Evolutionary conservation across 768 basidiomycete genomes (phyloP), one percentile per base, ranked within the genome.

Genomic region (Pisolithus tinctorius): DNA sequence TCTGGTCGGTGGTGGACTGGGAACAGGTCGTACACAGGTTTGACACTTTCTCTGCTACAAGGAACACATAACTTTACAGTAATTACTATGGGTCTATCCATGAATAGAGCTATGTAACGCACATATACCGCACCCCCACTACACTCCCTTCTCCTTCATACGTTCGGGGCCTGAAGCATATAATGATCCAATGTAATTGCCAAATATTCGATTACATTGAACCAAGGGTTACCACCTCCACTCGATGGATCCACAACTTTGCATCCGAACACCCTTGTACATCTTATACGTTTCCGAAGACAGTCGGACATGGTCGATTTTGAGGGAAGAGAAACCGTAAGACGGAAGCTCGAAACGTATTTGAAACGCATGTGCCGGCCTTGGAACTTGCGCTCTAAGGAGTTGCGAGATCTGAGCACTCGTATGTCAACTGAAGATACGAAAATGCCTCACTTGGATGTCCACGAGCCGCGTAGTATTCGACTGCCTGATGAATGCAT

Each of bases 1-100:
- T 93, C 69, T 95, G 91, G 90, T 74, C 72, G 9, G 86, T 85
- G 20, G 67, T 94, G 48, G 76, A 95, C 64, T 95, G 92, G 92
- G 59, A 68, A 37, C 80, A 78, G 61, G 80, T 87, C 54, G 62
- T 61, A 47, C 45, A 58, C 11, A 44, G 63, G 46, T 75, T 66
- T 48, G 52, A 61, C 37, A 57, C 49, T 1, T 70, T 69, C 38
- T 25, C 25, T 16, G 52, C 49, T 29, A 6, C 46, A 23, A 41
- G 34, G 6, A 9, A 5, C 5, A 20, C 30, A 26, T n/a, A 30
- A 16, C 13, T 13, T 13, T 34, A 34, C 13, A 13, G 30, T 31
- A 31, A 14, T 34, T 34, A 34, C 11, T 11, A 14, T 14, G 34
- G 34, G 34, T 34, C 11, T 34, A 34, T 34, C 30, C 30, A 34